A percentile compares a stretch with the other conserved stretches of the same genome.
phyloP scores from a whole-genome alignment of 805 yeast genomes.

The Millerozyma acaciae region DNA sequence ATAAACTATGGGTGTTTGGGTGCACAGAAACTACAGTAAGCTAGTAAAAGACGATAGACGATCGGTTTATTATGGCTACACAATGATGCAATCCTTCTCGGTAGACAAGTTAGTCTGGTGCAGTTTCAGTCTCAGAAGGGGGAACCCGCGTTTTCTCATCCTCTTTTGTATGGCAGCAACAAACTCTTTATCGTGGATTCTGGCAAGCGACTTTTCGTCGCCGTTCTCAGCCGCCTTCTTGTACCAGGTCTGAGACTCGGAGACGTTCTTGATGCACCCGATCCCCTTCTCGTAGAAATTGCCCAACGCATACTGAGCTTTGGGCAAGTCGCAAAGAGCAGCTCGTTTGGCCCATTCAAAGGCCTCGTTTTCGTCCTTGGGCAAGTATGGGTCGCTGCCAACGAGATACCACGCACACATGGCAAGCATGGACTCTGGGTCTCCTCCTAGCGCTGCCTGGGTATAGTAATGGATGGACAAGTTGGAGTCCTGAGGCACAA shows the following conservation, averaged over 20 bases:
- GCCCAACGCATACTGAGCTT: slow-evolving; percentile 84
- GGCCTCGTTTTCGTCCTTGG: slow-evolving; percentile 77
- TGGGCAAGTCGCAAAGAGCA: slow-evolving; percentile 67
- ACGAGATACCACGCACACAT: slow-evolving; percentile 96
- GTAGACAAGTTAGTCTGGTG: too few species aligned
- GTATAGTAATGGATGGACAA: slow-evolving; percentile 90
- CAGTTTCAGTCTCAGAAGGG: too few species aligned
- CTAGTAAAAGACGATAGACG: too few species aligned
- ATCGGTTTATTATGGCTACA: too few species aligned
- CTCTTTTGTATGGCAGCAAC: slow-evolving; percentile 28
- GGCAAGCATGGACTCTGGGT: slow-evolving; percentile 85
- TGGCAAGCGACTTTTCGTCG: slow-evolving; percentile 34
- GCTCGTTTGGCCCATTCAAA: slow-evolving; percentile 93
- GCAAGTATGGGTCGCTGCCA: slow-evolving; percentile 82
- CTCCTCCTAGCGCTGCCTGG: slow-evolving; percentile 84
- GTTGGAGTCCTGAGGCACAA: slow-evolving; percentile 73
- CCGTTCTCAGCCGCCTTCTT: slow-evolving; percentile 63
- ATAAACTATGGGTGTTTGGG: too few species aligned
- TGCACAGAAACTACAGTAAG: too few species aligned
- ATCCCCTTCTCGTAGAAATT: slow-evolving; percentile 83
- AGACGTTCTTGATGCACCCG: slow-evolving; percentile 63
- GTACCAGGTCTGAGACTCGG: slow-evolving; percentile 71
- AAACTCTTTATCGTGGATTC: slow-evolving; percentile 30
- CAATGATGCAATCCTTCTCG: slow-evolving; percentile 45
- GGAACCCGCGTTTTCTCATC: slow-evolving; percentile 19